These are phyloP conservation scores for Melocanna baccifera DNA, from an alignment of 176 grass and related monocot species.

Conservation along the genomic window DNA sequence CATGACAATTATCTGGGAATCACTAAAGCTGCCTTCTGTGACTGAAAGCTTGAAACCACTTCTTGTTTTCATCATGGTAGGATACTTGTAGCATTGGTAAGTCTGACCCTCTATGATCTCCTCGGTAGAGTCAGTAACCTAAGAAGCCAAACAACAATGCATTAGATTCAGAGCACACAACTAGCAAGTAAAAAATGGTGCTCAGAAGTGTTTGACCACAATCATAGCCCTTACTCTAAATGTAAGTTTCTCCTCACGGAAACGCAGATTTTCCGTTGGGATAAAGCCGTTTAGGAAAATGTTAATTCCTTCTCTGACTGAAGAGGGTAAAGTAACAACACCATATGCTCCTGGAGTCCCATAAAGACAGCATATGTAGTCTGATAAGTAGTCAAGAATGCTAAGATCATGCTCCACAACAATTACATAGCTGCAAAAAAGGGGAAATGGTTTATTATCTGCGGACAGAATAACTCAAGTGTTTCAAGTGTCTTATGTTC, in stretches of 20 bases:
- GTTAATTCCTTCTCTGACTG: constrained; percentile 84
- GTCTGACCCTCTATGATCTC: constrained; percentile 65
- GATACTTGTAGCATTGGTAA: constrained; percentile 75
- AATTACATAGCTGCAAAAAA: constrained; percentile 68
- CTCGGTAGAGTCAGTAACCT: constrained; percentile 66
- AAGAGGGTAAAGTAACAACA: constrained; percentile 75
- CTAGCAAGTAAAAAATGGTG: constrained; percentile 7
- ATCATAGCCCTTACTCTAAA: constrained; percentile 52
- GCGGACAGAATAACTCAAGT: constrained; percentile 4
- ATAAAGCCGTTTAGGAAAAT: constrained; percentile 74
- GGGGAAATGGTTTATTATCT: constrained; percentile 5
- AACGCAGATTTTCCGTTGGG: constrained; percentile 73
- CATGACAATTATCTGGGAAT: constrained; percentile 76
- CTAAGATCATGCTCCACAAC: constrained; percentile 58
- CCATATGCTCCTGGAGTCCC: constrained; percentile 70
- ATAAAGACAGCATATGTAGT: constrained; percentile 84
- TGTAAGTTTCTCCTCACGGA: constrained; percentile 73
- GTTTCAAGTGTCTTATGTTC: neutral
- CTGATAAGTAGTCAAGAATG: constrained; percentile 69
- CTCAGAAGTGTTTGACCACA: neutral
- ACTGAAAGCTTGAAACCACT: constrained; percentile 63
- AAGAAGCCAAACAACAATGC: constrained; percentile 15
- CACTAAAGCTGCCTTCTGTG: constrained; percentile 58
- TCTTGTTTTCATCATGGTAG: constrained; percentile 61
- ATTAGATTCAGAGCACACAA: neutral